These are phyloP conservation scores for Basipetospora sp. DNA, from an alignment of 2,329 filamentous ascomycete species.

Conservation along the genomic window DNA sequence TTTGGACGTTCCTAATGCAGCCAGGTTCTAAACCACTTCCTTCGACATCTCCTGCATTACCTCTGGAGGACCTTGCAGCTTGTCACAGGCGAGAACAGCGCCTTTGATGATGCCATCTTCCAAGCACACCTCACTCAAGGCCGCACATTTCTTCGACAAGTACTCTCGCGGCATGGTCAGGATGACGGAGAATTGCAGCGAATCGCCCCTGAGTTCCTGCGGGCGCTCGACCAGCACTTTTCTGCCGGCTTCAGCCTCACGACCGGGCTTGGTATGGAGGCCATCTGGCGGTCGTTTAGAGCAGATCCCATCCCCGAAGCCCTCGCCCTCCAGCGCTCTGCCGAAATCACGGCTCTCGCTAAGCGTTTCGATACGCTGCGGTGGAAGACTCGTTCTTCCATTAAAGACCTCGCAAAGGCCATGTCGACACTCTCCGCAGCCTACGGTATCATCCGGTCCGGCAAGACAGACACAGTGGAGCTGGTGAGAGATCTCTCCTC, in stretches of 20 bases:
- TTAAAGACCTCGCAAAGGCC: constrained; percentile 37
- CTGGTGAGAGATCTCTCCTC: constrained; percentile 34
- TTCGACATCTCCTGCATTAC: constrained; percentile 32
- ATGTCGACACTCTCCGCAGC: constrained; percentile 40
- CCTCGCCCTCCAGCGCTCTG: constrained; percentile 28
- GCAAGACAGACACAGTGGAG: constrained; percentile 24
- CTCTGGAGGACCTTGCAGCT: constrained; percentile 39
- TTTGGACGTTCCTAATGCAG: not conserved
- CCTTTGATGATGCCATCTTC: constrained; percentile 49
- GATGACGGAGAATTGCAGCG: constrained; percentile 8
- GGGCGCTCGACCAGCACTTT: constrained; percentile 41
- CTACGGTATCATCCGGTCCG: constrained; percentile 36
- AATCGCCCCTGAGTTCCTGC: constrained; percentile 22
- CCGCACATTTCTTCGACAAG: constrained; percentile 24
- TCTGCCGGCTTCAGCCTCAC: constrained; percentile 55
- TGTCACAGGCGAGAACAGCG: constrained; percentile 19
- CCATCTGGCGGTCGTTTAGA: constrained; percentile 58
- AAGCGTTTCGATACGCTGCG: constrained; percentile 44
- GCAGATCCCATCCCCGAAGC: constrained; percentile 41
- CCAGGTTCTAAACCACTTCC: constrained; percentile 11
- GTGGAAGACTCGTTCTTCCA: constrained; percentile 40
- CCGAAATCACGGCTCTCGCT: constrained; percentile 41
- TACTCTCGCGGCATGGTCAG: constrained; percentile 2
- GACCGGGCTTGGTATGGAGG: constrained; percentile 67
- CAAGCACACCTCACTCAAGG: constrained; percentile 46